A percentile compares a stretch with the other conserved stretches of the same genome.
These are phyloP conservation scores for Nakaseomyces sp. DNA, from an alignment of 1,139 yeast genomes.

Conservation along the genomic window DNA sequence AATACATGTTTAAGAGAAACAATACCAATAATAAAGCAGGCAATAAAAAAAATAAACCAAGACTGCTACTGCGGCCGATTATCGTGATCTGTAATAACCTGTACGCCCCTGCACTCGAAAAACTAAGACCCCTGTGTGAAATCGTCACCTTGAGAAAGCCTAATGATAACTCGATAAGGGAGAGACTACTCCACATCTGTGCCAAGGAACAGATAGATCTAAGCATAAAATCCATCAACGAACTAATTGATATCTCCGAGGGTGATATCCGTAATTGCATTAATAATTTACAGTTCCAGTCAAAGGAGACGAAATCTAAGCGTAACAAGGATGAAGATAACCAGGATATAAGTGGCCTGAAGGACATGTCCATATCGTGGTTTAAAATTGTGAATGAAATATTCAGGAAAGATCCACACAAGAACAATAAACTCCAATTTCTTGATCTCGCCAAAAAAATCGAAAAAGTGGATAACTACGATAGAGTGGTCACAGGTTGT, in stretches of 20 bases:
- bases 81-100: slow-evolving; percentile 88
- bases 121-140: slow-evolving; percentile 64
- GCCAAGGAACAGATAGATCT: slow-evolving; percentile 37
- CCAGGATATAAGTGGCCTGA: slow-evolving; percentile 17
- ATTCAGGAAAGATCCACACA: slow-evolving; percentile 43
- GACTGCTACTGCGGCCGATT: slow-evolving; percentile 66
- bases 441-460: slow-evolving; percentile 39
- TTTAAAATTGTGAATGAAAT: slow-evolving; percentile 46
- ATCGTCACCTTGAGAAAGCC: slow-evolving; percentile 59
- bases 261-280: slow-evolving; percentile 83
- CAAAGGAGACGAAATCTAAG: slow-evolving; percentile 8
- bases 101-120: slow-evolving; percentile 64
- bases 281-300: slow-evolving; percentile 65
- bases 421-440: slow-evolving; percentile 41
- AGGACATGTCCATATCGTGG: slow-evolving; percentile 55
- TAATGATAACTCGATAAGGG: slow-evolving; percentile 40
- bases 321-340: background rate
- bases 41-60: slow-evolving; percentile 28
- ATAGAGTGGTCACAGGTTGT: slow-evolving; percentile 63
- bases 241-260: slow-evolving; percentile 62
- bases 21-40: slow-evolving; percentile 25
- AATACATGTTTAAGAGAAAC: slow-evolving; percentile 18
- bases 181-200: slow-evolving; percentile 44
- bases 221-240: slow-evolving; percentile 37
- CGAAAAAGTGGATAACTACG: slow-evolving; percentile 43